Evolutionary conservation across 2,329 filamentous ascomycete species (phyloP), one percentile per base, ranked within the genome.

Genomic region (Curvularia spicifera): DNA sequence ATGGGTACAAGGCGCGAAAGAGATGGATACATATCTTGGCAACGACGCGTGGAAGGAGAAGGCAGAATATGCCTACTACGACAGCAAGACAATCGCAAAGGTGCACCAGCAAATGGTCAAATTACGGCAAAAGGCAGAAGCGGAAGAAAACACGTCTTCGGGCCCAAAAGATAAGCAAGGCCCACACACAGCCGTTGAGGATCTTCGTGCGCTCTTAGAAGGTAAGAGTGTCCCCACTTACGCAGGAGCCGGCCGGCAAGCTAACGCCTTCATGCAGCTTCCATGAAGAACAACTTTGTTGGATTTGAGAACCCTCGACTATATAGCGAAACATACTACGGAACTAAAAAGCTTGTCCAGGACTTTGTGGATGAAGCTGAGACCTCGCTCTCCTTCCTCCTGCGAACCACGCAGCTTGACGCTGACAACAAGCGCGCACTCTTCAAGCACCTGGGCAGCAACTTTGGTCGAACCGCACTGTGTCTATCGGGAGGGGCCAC

Each of bases 271-370:
- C 13, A 42, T 37, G 10, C 20, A 53, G 91, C 91, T 13, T 98
- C 93, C 74, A 90, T 97, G 68, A 99, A 97, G 84, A 96, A 93
- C 78, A 98, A 99, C 73, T 99, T 98, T 78, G 92, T 91, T 18
- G 95, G 95, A 0, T 89, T 97, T 13, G 95, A 99, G 77, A 98
- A 97, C 70, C 88, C 94, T 9, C 86, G 92, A 53, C 80, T 99
- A n/a, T 99, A 99, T 76, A 96, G 91, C 70, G 93, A 98, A 79
- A 96, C 94, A 3, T 99, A 99, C 74, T 97, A 93, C 68, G 95
- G 95, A 31, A 98, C 95, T n/a, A 99, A 99, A 78, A 87, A 95
- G 60, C 78, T 97, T 64, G 91, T 97, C 29, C 95, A 98, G 77
- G 88, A 89, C 54, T 98, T 94, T 71, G 81, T 97, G 44, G 91